Base-by-base conservation (phyloP, 2,329 filamentous ascomycete species). In the Diplodia intermedia region DNA sequence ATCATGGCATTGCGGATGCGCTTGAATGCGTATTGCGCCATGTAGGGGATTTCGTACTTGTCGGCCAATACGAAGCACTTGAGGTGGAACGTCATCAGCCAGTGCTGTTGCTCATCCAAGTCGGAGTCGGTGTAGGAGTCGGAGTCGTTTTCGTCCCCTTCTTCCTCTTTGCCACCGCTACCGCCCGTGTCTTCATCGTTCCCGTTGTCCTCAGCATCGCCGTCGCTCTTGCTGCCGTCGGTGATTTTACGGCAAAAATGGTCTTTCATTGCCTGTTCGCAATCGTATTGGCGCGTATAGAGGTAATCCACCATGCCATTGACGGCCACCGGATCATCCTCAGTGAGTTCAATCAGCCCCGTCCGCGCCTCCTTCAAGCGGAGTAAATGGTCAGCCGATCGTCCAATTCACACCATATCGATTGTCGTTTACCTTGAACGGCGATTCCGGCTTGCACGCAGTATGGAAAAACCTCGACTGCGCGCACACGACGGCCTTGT, bases 301-400 rank as follows among this genome's bases (percentile, higher is more conserved):
- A 65, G 18, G 53, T 43, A 65, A 12, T 26, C 9, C 4, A 57
- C 14, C 65, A 66, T 56, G 20, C 38, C 38, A 8, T 31, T 1
- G 7, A 23, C 18, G 4, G 7, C 4, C 5, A 1, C 12, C 8
- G 53, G 65, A n/a, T 55, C 36, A 23, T 66, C 52, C 11, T 56
- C 50, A 9, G 20, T 14, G 18, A 66, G 63, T 7, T 56, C 63
- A 18, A 66, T 56, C 38, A 66, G 18, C 1, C 63, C 63, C 8
- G 50, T 56, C 40, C 49, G 36, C 3, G 63, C 29, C 20, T 57
- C 38, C 23, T 57, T 43, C 12, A 11, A 8, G 15, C 31, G 6
- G 1, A 31, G 12, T 9, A 26, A 15, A 2, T 12, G 2, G 12
- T 14, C 29, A 38, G 18, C 31, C 8, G 12, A 38, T 3, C 2